Base-by-base conservation (phyloP, 2,329 filamentous ascomycete genomes). In the Fusarium vanettenii region DNA sequence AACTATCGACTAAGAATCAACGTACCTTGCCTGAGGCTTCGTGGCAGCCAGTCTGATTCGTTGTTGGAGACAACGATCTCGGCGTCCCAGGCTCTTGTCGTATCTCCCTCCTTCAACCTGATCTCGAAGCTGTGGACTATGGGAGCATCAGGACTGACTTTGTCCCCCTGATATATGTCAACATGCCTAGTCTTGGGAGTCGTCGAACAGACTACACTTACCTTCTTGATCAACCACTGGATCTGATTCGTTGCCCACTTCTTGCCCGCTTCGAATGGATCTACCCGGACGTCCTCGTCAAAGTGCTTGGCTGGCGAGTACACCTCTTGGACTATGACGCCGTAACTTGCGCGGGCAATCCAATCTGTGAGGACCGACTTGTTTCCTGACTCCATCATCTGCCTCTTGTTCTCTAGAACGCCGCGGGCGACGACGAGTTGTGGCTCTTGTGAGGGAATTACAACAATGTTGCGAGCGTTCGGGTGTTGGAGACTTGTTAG, bases 31-130 rank as follows among this genome's bases (percentile, higher is more conserved):
- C 79, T 82, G 65, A 83, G 72, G 57, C 79, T 85, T 13, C 68
- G 79, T 2, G 84, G 85, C 2, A 86, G 71, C 50, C 79, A 80
- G 5, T 80, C 66, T 3, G 79, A 74, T 11, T 85, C 83, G 9
- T 81, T 80, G 27, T 84, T 81, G 0, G 84, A 86, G 43, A 84
- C 79, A 6, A 86, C 81, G 56, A 87, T 80, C 3, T 81, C 71
- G 1, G 82, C 80, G 18, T 85, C 80, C 82, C 82, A 86, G 6
- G 79, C 76, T 37, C 82, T 78, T 39, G 79, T 81, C 2, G 78
- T 73, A 41, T 83, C 82, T 5, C 78, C 78, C 1, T 80, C 77
- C 14, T 77, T 79, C 5, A 86, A 66, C 16, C 77, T 71, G 60
- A 82, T 83, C 39, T 80, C 80, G 10, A 83, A 83, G 5, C 76